Evolutionary conservation across 176 grass and related monocot species (phyloP), one percentile per base, ranked within the genome.

Genomic region (Ananas comosus): DNA sequence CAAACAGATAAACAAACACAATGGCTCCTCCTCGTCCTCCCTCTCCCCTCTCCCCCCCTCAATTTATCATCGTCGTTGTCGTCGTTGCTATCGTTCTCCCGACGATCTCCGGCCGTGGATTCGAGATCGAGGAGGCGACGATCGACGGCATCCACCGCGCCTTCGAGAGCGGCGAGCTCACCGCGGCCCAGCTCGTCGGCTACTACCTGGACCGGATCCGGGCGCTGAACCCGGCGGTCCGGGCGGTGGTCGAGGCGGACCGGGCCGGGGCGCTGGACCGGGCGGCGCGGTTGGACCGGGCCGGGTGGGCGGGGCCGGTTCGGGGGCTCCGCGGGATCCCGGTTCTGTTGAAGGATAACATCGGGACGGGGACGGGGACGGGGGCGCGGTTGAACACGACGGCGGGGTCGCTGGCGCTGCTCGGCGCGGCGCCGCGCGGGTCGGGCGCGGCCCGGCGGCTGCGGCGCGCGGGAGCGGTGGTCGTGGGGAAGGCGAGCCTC

Each of bases 191-290:
- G n/a, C 80, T 92, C 14, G 82, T 86, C 3, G n/a, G 48, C 48
- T 65, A 76, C 24, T 92, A 92, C 74, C 80, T 92, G 12, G 48
- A 53, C 13, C 19, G 50, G 61, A 88, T 92, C 85, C 13, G 25
- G 0, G 50, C 11, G 8, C 71, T 88, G 12, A 88, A 92, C 70
- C 77, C 77, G 2, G 70, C 78, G 4, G 74, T 92, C 22, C 77
- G 13, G 18, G 85, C 85, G 13, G 80, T 92, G 48, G 83, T 92
- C 49, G 90, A 92, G 83, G 82, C 86, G n/a, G 88, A 88, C 82
- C 85, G 79, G 0, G 86, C 85, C 64, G 90, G 33, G 33, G 33
- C 86, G 64, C 72, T 86, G 64, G 72, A 58, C 16, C 65, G 69
- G 2, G 84, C 88, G 11, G 80, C 72, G 54, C 70, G 69, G 25